Conservation (phyloP, 345 rosid species). For the Toxicodendron radicans region DNA sequence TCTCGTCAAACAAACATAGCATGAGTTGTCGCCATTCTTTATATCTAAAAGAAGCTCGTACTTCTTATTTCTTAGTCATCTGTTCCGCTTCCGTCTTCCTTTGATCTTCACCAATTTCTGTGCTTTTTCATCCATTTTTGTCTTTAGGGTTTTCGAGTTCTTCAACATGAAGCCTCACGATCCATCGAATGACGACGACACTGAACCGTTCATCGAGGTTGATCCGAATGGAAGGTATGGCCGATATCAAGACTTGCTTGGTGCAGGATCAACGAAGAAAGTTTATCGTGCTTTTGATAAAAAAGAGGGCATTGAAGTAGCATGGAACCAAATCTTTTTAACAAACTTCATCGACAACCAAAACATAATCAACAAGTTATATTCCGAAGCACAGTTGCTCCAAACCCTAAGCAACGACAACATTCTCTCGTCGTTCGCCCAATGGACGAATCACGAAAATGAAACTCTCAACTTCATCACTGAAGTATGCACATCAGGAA, state of each 20-base stretch:
- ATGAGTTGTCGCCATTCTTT: too few relatives aligned
- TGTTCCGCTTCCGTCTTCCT: too few relatives aligned
- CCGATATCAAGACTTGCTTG: conserved; percentile 60
- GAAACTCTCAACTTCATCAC: conserved; percentile 77
- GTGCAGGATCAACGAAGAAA: conserved; percentile 71
- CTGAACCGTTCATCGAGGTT: conserved; percentile 64
- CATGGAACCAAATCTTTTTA: conserved; percentile 88
- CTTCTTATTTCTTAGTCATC: too few relatives aligned
- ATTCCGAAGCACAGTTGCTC: conserved; percentile 61
- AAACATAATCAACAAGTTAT: conserved; percentile 63
- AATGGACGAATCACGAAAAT: conserved; percentile 39
- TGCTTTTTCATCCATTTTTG: too few relatives aligned
- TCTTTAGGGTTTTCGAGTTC: too few relatives aligned
- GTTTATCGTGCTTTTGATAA: conserved; percentile 91
- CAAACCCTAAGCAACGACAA: conserved; percentile 46
- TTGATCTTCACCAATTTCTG: too few relatives aligned
- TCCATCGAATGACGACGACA: too few relatives aligned
- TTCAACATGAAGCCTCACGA: conserved; percentile 18
- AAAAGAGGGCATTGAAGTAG: conserved; percentile 88
- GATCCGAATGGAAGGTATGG: conserved; percentile 85
- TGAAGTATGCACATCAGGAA: conserved; percentile 88
- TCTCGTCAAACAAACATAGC: too few relatives aligned
- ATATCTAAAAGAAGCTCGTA: too few relatives aligned
- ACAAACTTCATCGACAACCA: conserved; percentile 52
- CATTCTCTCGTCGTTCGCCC: conserved; percentile 59